These are phyloP conservation scores for Fusarium keratoplasticum DNA, from an alignment of 2,329 filamentous ascomycete species.

Conservation along the genomic window DNA sequence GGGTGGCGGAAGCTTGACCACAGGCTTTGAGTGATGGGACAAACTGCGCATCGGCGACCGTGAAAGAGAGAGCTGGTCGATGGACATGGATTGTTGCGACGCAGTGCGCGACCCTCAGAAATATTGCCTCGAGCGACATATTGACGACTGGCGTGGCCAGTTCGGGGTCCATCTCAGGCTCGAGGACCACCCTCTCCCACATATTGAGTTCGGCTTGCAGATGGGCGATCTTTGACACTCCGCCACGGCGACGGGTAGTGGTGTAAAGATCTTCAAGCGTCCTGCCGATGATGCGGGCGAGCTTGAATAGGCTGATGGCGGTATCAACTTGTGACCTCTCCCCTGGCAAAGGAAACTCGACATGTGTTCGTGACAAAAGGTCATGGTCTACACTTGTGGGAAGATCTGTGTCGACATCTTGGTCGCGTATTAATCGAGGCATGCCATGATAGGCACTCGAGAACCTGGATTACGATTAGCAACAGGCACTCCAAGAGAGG, in stretches of 20 bases:
- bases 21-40: constrained; percentile 31
- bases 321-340: constrained; percentile 42
- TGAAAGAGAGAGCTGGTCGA: constrained; percentile 41
- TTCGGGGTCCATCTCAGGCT: constrained; percentile 12
- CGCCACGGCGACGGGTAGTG: constrained; percentile 40
- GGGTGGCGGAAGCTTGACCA: constrained; percentile 9
- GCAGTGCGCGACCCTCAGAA: constrained; percentile 29
- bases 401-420: constrained; percentile 43
- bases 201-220: constrained; percentile 41
- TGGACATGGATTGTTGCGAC: constrained; percentile 41
- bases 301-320: constrained; percentile 39
- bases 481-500: neutral
- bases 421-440: constrained; percentile 42
- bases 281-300: constrained; percentile 39
- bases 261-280: constrained; percentile 42
- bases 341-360: constrained; percentile 41
- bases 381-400: constrained; percentile 42
- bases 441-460: constrained; percentile 43
- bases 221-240: constrained; percentile 37
- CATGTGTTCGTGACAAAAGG: constrained; percentile 35
- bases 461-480: constrained; percentile 17
- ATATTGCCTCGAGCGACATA: constrained; percentile 9
- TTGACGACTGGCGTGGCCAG: neutral
- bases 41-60: constrained; percentile 35
- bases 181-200: constrained; percentile 31